These are phyloP conservation scores for Calophaca sinica DNA, from an alignment of 306 rosid species.

Conservation along the genomic window DNA sequence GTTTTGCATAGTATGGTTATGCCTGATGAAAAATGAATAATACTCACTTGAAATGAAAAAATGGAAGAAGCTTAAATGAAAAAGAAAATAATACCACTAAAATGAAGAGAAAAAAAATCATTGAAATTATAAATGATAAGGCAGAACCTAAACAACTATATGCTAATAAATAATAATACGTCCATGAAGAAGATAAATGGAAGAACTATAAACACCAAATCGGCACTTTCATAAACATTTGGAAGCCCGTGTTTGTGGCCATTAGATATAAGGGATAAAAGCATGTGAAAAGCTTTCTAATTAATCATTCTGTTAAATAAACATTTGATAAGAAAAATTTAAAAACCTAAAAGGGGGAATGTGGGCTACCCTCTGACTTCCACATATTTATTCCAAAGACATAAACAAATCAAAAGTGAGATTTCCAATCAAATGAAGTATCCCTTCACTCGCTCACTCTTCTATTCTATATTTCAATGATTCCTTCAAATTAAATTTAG, in stretches of 20 bases:
- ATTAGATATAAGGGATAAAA: conserved; percentile 76
- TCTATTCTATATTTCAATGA: no score
- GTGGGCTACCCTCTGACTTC: conserved; percentile 92
- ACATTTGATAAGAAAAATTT: background rate
- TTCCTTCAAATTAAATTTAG: conserved; percentile 46
- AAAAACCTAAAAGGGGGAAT: conserved; percentile 48
- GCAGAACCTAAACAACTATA: no score
- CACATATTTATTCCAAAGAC: conserved; percentile 91
- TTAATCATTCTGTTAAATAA: conserved; percentile 28
- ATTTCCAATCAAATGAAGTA: conserved; percentile 80
- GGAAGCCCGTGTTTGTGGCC: conserved; percentile 79
- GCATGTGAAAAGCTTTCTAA: conserved; percentile 60
- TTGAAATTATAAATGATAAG: no score
- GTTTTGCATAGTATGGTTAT: no score
- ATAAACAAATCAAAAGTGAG: conserved; percentile 77
- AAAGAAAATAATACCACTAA: no score
- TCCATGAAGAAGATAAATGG: no score
- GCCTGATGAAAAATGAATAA: no score
- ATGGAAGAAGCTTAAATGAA: no score
- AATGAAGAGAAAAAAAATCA: no score
- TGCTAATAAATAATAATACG: no score
- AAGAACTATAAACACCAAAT: no score
- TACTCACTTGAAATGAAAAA: no score
- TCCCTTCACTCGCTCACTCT: conserved; percentile 43
- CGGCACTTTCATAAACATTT: background rate